Conservation (phyloP, 2,329 filamentous ascomycete genomes). For the Plenodomus lindquistii region DNA sequence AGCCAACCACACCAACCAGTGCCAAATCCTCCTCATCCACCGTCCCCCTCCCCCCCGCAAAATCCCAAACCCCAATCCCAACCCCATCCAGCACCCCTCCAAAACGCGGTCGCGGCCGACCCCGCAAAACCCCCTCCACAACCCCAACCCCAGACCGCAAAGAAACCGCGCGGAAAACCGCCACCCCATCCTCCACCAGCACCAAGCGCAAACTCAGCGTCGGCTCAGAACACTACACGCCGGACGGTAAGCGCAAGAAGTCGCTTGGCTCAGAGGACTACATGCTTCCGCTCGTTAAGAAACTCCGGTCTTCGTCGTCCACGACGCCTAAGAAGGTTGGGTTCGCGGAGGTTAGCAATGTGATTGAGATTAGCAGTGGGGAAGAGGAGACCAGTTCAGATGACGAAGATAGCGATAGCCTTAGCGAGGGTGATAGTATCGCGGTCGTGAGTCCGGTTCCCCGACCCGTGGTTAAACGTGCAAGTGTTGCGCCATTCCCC, state of each 20-base stretch:
- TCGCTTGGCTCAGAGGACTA: background rate
- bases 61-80: background rate
- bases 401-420: background rate
- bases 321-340: background rate
- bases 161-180: background rate
- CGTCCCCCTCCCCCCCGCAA: background rate
- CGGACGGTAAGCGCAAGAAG: constrained; percentile 2
- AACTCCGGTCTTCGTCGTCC: background rate
- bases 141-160: background rate
- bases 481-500: no score
- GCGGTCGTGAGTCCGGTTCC: no score
- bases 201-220: constrained; percentile 4
- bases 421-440: no score
- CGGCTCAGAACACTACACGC: constrained; percentile 1
- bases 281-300: background rate
- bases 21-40: background rate
- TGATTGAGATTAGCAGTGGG: background rate
- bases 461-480: no score
- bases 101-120: background rate
- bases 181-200: background rate
- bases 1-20: background rate
- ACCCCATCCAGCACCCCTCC: background rate
- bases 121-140: background rate
- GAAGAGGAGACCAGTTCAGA: background rate
- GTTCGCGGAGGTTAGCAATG: background rate